Evolutionary conservation across 2,329 filamentous ascomycete genomes (phyloP), one percentile per base, ranked within the genome.

Genomic region (Colletotrichum filicis): DNA sequence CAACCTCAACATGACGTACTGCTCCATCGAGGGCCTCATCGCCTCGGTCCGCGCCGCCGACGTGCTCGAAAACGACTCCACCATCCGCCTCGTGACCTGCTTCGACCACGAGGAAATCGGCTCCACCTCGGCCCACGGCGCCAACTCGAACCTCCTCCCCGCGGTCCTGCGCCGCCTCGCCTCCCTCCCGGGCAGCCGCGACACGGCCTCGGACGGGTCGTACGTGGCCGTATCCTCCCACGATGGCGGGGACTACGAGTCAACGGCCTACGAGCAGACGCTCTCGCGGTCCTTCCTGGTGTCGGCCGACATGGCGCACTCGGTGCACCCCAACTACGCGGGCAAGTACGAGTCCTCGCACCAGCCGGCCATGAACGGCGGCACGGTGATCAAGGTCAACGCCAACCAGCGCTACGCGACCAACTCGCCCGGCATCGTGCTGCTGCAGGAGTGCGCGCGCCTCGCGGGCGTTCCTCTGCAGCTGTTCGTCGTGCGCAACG

Each of bases 81-180:
- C 91, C 22, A 98, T 98, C 79, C 94, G 97, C 58, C 87, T 99
- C n/a, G 93, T 97, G 76, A 93, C 95, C 46, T 94, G 96, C 83
- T 99, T 99, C 82, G 97, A 99, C 81, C 95, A 99, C 84, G 97
- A 99, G 83, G 97, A 99, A 82, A 97, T 99, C 79, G 97, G 97
- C 66, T 97, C 94, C 74, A 92, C 90, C 71, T 97, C 95, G 3
- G 95, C 96, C 5, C 97, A 99, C 80, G 97, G 97, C 74, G 97
- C 97, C 22, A 92, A 97, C 84, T 98, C 95, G 5, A 98, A 98
- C 83, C 89, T 98, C 71, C 89, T 99, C 22, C 96, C 97, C 1
- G 90, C 94, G 28, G 92, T 98, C 59, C 89, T 98, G 66, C 93
- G 94, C 74, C 94, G 97, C 67, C 89, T 99, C 22, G 97, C 94